Base-by-base conservation (phyloP, 805 yeast species). In the Aciculoconidium aculeatum region DNA sequence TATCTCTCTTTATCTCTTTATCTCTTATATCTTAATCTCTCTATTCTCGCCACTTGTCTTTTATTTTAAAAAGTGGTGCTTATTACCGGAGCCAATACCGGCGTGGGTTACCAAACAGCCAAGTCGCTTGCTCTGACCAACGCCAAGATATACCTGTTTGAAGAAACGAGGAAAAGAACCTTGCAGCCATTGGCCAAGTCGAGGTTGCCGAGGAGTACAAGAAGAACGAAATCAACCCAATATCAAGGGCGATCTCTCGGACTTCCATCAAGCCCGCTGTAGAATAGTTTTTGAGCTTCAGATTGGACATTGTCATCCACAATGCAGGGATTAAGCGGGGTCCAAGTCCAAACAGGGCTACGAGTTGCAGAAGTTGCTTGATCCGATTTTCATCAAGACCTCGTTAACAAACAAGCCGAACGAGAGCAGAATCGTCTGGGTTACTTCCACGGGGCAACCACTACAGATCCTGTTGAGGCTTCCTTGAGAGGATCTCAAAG, bases 381-480 rank as follows among this genome's bases (percentile, higher is more conserved):
- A 51, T 15, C 67, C 67, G 6, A 35, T 66, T 4, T 35, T 72
- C 11, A 32, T 55, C 14, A 40, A 52, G 15, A 49, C 68, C 2
- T 53, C 61, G 2, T 34, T 45, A 23, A 31, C 32, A 2, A 42
- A 50, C 8, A 41, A 49, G 11, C 35, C 47, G 1, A 29, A 33
- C 16, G 43, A 40, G 22, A 53, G 65, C 7, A 52, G 77, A 28
- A 51, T 70, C 18, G 58, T 71, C 6, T 70, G 72, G 65, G 53
- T 68, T 2, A 41, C 70, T 1, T 69, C 75, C 1, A 27, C 54
- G 18, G 67, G 56, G 1, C 67, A 59, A n/a, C n/a, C n/a, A n/a
- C n/a, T n/a, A n/a, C n/a, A n/a, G n/a, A n/a, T n/a, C n/a, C n/a
- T n/a, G n/a, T n/a, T n/a, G n/a, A n/a, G n/a, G n/a, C n/a, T n/a